Evolutionary conservation across 2,329 filamentous ascomycete species (phyloP).

Genomic region (Pseudomassariella vexata): DNA sequence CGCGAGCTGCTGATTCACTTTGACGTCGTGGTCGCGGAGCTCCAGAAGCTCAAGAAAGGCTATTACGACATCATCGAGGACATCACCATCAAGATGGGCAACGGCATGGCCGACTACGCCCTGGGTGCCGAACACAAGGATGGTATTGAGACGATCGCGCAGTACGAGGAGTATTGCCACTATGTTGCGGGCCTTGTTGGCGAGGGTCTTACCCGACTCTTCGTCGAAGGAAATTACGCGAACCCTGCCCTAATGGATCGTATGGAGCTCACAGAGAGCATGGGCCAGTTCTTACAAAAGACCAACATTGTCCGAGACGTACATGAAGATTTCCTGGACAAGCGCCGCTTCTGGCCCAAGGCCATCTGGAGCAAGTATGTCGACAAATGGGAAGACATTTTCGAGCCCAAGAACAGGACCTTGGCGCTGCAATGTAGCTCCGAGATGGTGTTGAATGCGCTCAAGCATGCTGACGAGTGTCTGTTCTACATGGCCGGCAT

Average conservation of each 20-base stretch:
- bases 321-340: constrained; percentile 81
- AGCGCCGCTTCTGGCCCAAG: constrained; percentile 87
- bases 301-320: constrained; percentile 98
- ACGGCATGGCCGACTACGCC: constrained; percentile 96
- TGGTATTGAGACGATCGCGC: constrained; percentile 74
- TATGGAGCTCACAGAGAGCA: constrained; percentile 80
- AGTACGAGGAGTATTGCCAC: constrained; percentile 96
- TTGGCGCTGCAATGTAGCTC: constrained; percentile 80
- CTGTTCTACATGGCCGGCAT: constrained; percentile 97
- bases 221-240: constrained; percentile 79
- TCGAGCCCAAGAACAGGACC: constrained; percentile 71
- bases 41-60: constrained; percentile 77
- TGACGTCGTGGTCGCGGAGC: constrained; percentile 77
- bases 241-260: constrained; percentile 78
- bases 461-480: constrained; percentile 85
- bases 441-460: constrained; percentile 88
- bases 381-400: constrained; percentile 81
- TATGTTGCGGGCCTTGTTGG: constrained; percentile 99
- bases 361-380: constrained; percentile 98
- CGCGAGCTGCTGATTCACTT: constrained; percentile 89
- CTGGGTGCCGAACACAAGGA: constrained; percentile 74
- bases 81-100: constrained; percentile 90
- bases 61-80: constrained; percentile 88
- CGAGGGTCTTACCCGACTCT: constrained; percentile 84
- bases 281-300: constrained; percentile 97